phyloP scores from a whole-genome alignment of 768 basidiomycete genomes.

The Psilocybe azurescens region DNA sequence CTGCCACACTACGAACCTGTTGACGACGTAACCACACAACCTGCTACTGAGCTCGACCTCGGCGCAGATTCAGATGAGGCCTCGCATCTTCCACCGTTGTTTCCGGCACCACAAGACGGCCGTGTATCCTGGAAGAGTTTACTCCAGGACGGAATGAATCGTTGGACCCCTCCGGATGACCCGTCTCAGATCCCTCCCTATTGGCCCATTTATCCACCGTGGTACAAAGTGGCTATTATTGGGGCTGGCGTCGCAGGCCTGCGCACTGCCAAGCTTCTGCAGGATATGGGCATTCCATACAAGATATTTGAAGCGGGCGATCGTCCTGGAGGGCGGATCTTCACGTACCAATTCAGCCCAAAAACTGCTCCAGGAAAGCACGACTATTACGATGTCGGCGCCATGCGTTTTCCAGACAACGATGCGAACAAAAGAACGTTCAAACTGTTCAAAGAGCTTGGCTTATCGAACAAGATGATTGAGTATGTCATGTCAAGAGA shows the following conservation, averaged over 20 bases:
- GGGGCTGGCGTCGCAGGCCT: conserved; percentile 32
- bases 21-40: too few relatives aligned
- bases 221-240: conserved; percentile 13
- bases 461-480: conserved; percentile 1
- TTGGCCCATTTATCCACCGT: background rate
- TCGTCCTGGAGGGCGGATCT: conserved; percentile 33
- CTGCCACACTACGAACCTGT: too few relatives aligned
- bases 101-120: too few relatives aligned
- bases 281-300: conserved; percentile 30
- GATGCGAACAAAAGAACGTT: conserved; percentile 14
- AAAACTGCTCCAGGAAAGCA: conserved; percentile 1
- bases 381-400: conserved; percentile 32
- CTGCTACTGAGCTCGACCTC: too few relatives aligned
- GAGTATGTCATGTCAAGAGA: too few relatives aligned
- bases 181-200: too few relatives aligned
- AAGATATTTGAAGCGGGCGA: conserved; percentile 31
- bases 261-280: conserved; percentile 33
- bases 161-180: too few relatives aligned
- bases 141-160: too few relatives aligned
- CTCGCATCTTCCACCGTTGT: too few relatives aligned
- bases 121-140: too few relatives aligned
- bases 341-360: conserved; percentile 30
- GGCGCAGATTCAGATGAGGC: too few relatives aligned
- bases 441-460: conserved; percentile 14
- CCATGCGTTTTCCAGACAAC: conserved; percentile 40